Evolutionary conservation across 2,329 filamentous ascomycete species (phyloP), one percentile per base, ranked within the genome.

Genomic region (Diaporthe citriasiana): DNA sequence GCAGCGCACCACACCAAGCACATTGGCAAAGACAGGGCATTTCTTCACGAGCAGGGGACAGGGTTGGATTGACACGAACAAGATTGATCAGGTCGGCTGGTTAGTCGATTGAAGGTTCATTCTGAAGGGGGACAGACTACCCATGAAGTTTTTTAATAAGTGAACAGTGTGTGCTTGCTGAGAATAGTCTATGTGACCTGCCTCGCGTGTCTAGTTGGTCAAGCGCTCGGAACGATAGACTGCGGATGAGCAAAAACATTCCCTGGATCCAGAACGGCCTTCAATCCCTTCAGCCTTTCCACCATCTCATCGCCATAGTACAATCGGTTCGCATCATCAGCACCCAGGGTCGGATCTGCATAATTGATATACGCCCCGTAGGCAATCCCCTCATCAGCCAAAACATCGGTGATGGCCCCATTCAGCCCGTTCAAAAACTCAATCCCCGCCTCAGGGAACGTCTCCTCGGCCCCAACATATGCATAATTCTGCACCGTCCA

Each of bases 361-460:
- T 68, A 68, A 33, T 68, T 68, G 0, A 68, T 68, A 27, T 68
- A 68, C 15, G 63, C 63, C 13, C 63, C 63, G 3, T 68, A 68
- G 9, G 13, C 4, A 9, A 53, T n/a, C 3, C 63, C 63, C 17
- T 68, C 63, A 13, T 12, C 19, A 6, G n/a, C 33, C 40, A 68
- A 12, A 6, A 68, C n/a, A 10, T 68, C 47, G n/a, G 63, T 68
- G 10, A 68, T 53, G 5, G 63, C 63, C 15, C 17, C 33, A 7
- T 68, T 68, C 0, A 68, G 63, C 7, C 47, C 47, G 15, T 68
- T 40, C 4, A 68, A 27, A 8, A 68, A 68, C 4, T 40, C 63
- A 5, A 68, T 53, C 0, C 63, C 63, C 8, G 33, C 33, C 4
- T 87, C 83, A 22, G 63, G 47, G 19, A 53, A 68, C 2, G 47